Evolutionary conservation across 108 stramenopile species (phyloP), one percentile per base, ranked within the genome.

Genomic region (Epipyxis sp.): DNA sequence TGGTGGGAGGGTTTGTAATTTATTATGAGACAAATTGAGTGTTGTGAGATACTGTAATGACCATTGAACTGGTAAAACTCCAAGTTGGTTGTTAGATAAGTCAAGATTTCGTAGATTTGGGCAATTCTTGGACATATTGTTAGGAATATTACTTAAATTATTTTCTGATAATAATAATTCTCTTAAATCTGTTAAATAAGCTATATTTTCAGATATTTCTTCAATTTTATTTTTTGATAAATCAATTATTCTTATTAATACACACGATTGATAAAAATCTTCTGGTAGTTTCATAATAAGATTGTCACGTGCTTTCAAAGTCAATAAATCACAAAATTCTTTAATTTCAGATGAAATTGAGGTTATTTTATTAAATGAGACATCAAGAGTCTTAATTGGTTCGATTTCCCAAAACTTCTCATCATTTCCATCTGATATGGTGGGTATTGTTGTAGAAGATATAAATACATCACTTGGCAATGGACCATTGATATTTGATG

Each of bases 341-440:
- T 37, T 3, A 29, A 65, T 37, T 35, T 29, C 61, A 37, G 3
- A 3, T 10, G 61, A 32, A 13, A 65, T 65, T 32, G 61, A 13
- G 25, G 3, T 3, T 10, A 65, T 65, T 65, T 29, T 3, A 65
- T 65, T 65, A 37, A 65, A 65, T 10, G 61, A 65, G 34, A 65
- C 3, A 37, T 65, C 71, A 29, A 74, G 6, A 42, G 20, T 34
- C 6, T 29, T 13, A 13, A 74, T 6, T 37, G 71, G 71, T 54
- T 46, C 44, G 3, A 74, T 39, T 37, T 74, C 71, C 71, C 71
- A 74, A 74, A 74, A 74, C 71, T 74, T 74, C 43, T 74, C 71
- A 74, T 42, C 71, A 10, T 74, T 42, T 57, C 43, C 71, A n/a
- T n/a, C n/a, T n/a, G n/a, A n/a, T n/a, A n/a, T n/a, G n/a, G n/a